Evolutionary conservation across 2,329 filamentous ascomycete species (phyloP), one percentile per base, ranked within the genome.

Genomic region (Aspergillus clavatus): DNA sequence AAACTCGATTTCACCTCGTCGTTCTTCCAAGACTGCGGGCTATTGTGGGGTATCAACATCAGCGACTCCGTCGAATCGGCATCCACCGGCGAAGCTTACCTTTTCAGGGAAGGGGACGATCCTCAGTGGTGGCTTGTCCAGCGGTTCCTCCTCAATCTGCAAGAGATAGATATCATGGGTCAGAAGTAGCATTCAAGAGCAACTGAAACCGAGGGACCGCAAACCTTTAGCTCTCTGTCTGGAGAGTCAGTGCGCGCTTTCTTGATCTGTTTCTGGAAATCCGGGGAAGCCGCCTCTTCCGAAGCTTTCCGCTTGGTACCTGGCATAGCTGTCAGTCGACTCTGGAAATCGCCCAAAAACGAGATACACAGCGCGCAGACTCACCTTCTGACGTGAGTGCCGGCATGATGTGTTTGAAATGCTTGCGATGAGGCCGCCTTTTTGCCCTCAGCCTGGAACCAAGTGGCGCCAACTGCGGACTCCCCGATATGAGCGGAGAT

Each of bases 1-100:
- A 67, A 97, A 97, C 67, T 97, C 89, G 57, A 98, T 97, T 54
- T 95, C 88, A 61, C 90, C 89, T 62, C 84, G 87, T 59, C 89
- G 86, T 70, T 98, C 93, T 72, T 98, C 93, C 53, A 94, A 78
- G 4, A 95, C 91, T 7, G 90, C 91, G 5, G 89, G 87, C 83
- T 88, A 52, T 42, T 24, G 11, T 42, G 24, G 31, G 29, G 31
- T 47, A 18, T 19, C 16, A 35, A 19, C 16, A 35, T 35, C 31
- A 35, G 18, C 8, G 14, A 10, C 31, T 18, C 16, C 16, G 16
- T 35, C 31, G 18, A 21, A 35, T 35, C 18, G 18, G 18, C 18
- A 35, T 11, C 18, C 18, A 39, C 12, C 14, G 27, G 24, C 18
- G 33, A 28, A 28, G 45, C 69, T 51, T 63, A 86, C 85, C 77